Evolutionary conservation across 768 basidiomycete species (phyloP).

Genomic region (Hypholoma fasciculare): DNA sequence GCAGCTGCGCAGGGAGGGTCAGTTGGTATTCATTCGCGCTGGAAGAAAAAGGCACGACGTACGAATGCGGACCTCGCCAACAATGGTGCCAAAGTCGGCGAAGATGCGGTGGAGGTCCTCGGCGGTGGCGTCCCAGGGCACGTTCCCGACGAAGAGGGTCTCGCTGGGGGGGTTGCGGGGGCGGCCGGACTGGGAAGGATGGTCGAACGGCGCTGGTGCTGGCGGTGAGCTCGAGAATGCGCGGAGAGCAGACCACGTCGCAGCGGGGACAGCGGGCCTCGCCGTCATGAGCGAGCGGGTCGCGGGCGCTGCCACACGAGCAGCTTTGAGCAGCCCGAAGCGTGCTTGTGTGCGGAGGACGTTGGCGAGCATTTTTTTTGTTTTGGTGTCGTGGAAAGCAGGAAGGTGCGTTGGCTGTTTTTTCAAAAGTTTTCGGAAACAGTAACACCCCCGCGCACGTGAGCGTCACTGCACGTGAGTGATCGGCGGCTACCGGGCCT

Average conservation of each 20-base stretch:
- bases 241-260: slow-evolving; percentile 13
- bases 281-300: slow-evolving; percentile 6
- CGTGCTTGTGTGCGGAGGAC: slow-evolving; percentile 37
- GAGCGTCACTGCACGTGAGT: no score
- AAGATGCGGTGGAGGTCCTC: slow-evolving; percentile 42
- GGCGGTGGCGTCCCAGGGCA: slow-evolving; percentile 48
- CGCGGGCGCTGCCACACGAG: slow-evolving; percentile 19
- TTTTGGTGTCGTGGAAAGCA: no score
- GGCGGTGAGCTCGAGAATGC: slow-evolving; percentile 23
- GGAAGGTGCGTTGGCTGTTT: no score
- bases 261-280: slow-evolving; percentile 5
- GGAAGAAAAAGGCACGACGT: slow-evolving; percentile 19
- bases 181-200: background rate
- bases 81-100: slow-evolving; percentile 41
- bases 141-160: slow-evolving; percentile 48
- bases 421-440: no score
- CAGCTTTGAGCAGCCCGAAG: slow-evolving; percentile 22
- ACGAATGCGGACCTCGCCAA: slow-evolving; percentile 37
- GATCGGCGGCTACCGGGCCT: no score
- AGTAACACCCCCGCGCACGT: no score
- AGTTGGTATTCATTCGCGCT: background rate
- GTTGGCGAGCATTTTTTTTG: slow-evolving; percentile 34
- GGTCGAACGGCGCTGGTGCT: background rate
- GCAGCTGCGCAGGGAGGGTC: slow-evolving; percentile 15
- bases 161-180: slow-evolving; percentile 28